Conservation (phyloP, 768 basidiomycete species). For the Tulasnella sp. region DNA sequence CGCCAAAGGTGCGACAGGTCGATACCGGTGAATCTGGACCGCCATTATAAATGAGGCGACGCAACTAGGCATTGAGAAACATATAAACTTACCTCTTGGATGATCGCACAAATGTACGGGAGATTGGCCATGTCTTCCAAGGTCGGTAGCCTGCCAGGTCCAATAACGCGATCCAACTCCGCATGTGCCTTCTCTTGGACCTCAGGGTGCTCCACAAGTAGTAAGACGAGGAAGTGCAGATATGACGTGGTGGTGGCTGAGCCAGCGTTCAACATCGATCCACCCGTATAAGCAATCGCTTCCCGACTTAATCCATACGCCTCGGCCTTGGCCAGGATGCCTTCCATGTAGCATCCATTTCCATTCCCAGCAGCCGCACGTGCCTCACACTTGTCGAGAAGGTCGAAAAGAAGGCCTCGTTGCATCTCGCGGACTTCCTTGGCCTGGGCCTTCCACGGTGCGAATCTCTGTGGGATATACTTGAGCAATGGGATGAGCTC, state of each 20-base stretch:
- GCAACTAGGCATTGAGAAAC: too few relatives aligned
- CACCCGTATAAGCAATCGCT: conserved; percentile 20
- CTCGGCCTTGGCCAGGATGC: conserved; percentile 22
- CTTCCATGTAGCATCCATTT: conserved; percentile 29
- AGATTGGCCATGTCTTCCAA: conserved; percentile 3
- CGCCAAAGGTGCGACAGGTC: conserved; percentile 16
- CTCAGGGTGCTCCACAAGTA: neutral
- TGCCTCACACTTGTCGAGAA: conserved; percentile 24
- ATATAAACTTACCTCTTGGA: conserved; percentile 8
- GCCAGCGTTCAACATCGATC: too few relatives aligned
- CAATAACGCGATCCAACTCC: conserved; percentile 9
- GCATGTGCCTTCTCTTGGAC: conserved; percentile 1
- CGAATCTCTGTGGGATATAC: conserved; percentile 30
- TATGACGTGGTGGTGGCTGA: neutral
- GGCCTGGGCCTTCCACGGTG: conserved; percentile 28
- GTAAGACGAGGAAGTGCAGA: conserved; percentile 2
- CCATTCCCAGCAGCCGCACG: conserved; percentile 24
- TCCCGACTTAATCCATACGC: conserved; percentile 25
- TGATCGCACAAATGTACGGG: conserved; percentile 7
- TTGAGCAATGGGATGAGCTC: conserved; percentile 30
- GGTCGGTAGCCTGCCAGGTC: conserved; percentile 7
- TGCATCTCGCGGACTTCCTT: conserved; percentile 24
- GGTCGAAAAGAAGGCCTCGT: conserved; percentile 24
- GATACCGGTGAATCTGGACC: neutral
- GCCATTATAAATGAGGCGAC: neutral